Evolutionary conservation across 202 grass and related monocot genomes (phyloP).

Genomic region (Eragrostis tef): DNA sequence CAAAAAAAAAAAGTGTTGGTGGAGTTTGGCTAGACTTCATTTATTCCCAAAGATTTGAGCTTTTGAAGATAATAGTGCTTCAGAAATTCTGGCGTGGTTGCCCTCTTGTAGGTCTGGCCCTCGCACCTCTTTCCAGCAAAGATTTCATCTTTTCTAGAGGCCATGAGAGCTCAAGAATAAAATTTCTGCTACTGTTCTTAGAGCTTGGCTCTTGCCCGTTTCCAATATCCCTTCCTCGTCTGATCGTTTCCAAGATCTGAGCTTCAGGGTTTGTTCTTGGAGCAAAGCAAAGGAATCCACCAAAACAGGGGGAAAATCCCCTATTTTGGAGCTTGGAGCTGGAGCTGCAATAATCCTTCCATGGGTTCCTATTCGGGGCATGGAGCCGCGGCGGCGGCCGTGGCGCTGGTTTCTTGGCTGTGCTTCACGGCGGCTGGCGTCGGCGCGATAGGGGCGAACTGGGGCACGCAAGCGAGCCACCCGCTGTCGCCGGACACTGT

Average conservation of each 20-base stretch:
- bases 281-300: constrained; percentile 27
- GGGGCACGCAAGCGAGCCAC: constrained; percentile 96
- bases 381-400: constrained; percentile 5
- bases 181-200: constrained; percentile 32
- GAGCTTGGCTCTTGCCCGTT: constrained; percentile 3
- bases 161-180: background rate
- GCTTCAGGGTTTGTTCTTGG: constrained; percentile 27
- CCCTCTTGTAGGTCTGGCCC: background rate
- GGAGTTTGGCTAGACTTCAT: constrained; percentile 50
- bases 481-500: constrained; percentile 78
- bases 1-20: too few species aligned
- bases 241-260: constrained; percentile 52
- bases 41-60: constrained; percentile 49
- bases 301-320: background rate
- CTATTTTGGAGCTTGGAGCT: constrained; percentile 14
- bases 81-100: background rate
- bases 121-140: constrained; percentile 23
- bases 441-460: constrained; percentile 88
- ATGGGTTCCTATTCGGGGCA: constrained; percentile 51
- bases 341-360: constrained; percentile 6
- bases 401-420: constrained; percentile 51
- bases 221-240: constrained; percentile 24
- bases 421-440: constrained; percentile 50
- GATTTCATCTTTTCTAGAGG: constrained; percentile 36
- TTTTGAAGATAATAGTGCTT: constrained; percentile 27